phyloP scores from a whole-genome alignment of 108 stramenopile species.

The Aurantiochytrium sp. region DNA sequence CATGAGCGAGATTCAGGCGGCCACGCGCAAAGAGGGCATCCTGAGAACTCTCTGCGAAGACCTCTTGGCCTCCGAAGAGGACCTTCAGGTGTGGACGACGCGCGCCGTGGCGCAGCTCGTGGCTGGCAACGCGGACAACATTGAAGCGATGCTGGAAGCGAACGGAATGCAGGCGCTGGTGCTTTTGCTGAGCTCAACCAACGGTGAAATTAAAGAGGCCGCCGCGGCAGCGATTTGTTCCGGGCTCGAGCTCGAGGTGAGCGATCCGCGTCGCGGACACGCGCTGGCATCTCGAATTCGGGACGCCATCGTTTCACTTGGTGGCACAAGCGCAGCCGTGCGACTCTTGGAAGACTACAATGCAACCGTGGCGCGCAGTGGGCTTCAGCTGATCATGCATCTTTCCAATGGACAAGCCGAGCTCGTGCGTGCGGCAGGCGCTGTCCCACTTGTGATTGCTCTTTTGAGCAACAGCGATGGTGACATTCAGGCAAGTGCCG shows the following conservation, averaged over 20 bases:
- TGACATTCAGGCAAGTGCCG: background rate
- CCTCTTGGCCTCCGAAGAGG: background rate
- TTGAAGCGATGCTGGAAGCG: background rate
- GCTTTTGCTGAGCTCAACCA: background rate
- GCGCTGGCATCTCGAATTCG: background rate
- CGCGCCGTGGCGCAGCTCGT: background rate
- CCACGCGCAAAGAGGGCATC: background rate
- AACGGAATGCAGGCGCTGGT: background rate
- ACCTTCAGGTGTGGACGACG: background rate
- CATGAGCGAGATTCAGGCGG: background rate
- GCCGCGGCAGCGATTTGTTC: background rate
- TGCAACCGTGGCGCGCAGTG: background rate
- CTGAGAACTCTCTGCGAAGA: background rate
- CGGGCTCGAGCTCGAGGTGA: background rate
- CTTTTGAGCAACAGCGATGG: background rate
- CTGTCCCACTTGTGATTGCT: background rate
- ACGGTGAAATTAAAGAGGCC: background rate
- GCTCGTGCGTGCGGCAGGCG: background rate
- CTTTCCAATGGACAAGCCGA: conserved; percentile 11
- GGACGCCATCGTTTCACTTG: background rate
- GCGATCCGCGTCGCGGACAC: background rate
- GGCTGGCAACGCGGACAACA: background rate
- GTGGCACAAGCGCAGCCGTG: background rate
- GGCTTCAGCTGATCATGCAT: background rate
- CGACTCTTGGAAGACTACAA: background rate